Percentiles rank a stretch among this genome's conserved stretches.
Conservation (phyloP, 345 rosid species). For the Pseudoturritis turrita region DNA sequence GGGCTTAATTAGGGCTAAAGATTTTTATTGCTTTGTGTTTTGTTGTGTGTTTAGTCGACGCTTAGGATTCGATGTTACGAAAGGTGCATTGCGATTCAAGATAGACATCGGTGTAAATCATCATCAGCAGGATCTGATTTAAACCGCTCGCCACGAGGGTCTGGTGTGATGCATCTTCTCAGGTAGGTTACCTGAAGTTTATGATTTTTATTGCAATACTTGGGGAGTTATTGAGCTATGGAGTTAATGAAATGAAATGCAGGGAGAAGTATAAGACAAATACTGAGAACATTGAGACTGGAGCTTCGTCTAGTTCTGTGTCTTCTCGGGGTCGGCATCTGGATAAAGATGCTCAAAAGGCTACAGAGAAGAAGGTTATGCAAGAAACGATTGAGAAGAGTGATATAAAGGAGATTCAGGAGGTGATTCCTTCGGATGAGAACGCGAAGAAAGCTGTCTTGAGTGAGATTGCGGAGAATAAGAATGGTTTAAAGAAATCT, state of each 20-base stretch:
- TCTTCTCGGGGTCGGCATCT: neutral
- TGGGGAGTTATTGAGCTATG: neutral
- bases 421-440: neutral
- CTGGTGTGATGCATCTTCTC: conserved; percentile 45
- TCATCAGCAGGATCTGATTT: conserved; percentile 15
- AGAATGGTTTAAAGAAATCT: neutral
- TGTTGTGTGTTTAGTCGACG: conserved; percentile 43
- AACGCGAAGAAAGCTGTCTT: conserved; percentile 14
- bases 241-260: conserved; percentile 12
- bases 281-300: conserved; percentile 21
- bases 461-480: conserved; percentile 11
- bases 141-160: conserved; percentile 33
- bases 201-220: neutral
- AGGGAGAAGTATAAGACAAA: conserved; percentile 50
- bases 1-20: conserved; percentile 15
- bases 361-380: conserved; percentile 24
- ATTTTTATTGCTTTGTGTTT: neutral
- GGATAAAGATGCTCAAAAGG: conserved; percentile 23
- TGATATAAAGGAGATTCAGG: conserved; percentile 2
- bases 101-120: conserved; percentile 33
- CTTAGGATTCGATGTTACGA: conserved; percentile 59
- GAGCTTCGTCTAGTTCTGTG: conserved; percentile 14
- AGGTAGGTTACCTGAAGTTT: neutral
- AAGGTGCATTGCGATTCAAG: conserved; percentile 47
- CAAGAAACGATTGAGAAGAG: conserved; percentile 19